Evolutionary conservation across 768 basidiomycete species (phyloP).

Genomic region (Tulasnella sp.): DNA sequence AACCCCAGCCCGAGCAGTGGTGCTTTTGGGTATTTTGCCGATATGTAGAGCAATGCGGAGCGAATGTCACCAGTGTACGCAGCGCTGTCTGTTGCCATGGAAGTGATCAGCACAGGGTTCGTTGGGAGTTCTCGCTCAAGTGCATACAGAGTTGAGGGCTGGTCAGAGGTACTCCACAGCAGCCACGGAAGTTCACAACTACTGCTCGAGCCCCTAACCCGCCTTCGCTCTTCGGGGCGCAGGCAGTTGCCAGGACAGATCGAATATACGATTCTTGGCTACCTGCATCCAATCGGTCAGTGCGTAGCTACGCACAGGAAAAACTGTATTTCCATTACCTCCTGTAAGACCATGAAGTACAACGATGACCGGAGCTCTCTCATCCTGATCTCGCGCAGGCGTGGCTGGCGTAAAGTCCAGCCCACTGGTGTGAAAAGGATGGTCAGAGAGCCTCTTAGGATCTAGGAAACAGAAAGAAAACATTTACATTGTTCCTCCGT

Average conservation of each 20-base stretch:
- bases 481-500: constrained; percentile 29
- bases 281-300: constrained; percentile 42
- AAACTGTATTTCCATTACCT: constrained; percentile 22
- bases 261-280: constrained; percentile 87
- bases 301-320: constrained; percentile 12
- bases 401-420: constrained; percentile 24
- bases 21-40: constrained; percentile 59
- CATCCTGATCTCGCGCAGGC: constrained; percentile 23
- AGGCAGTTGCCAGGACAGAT: constrained; percentile 63
- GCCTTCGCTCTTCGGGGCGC: constrained; percentile 57
- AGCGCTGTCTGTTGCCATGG: constrained; percentile 47
- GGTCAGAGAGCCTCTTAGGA: neutral
- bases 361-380: constrained; percentile 32
- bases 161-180: constrained; percentile 77
- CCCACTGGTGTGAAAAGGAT: neutral
- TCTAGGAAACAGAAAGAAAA: neutral
- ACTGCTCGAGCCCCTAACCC: constrained; percentile 84
- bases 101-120: neutral
- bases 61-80: constrained; percentile 86
- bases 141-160: constrained; percentile 51
- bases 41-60: constrained; percentile 65
- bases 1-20: constrained; percentile 82
- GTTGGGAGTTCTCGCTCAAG: constrained; percentile 15
- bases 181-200: constrained; percentile 88
- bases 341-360: constrained; percentile 37